phyloP scores from a whole-genome alignment of 2,329 filamentous ascomycete genomes.

The Chaetomium olivaceum region DNA sequence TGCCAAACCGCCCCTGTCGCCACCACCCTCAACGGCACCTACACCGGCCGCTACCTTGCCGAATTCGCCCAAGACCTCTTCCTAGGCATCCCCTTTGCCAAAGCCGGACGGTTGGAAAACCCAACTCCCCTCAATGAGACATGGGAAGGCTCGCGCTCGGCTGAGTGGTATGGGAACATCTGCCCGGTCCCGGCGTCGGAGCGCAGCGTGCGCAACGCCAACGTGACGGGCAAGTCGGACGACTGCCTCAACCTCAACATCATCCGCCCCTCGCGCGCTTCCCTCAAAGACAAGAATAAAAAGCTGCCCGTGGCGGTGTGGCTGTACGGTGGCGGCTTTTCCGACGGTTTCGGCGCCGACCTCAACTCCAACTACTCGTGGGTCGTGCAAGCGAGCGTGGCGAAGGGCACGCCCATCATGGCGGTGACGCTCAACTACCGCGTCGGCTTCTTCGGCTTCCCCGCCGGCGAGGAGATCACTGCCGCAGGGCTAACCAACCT shows the following conservation, averaged over 20 bases:
- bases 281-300: neutral
- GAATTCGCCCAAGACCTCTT: slow-evolving; percentile 5
- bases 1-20: neutral
- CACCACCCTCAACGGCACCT: neutral
- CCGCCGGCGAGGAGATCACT: slow-evolving; percentile 67
- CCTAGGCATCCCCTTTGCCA: neutral
- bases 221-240: neutral
- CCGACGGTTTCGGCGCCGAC: slow-evolving; percentile 3
- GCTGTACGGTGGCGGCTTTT: neutral
- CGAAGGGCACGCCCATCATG: slow-evolving; percentile 61
- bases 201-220: neutral
- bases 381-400: neutral
- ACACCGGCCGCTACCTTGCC: neutral
- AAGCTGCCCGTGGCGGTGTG: slow-evolving; percentile 5
- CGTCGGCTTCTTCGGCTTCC: slow-evolving; percentile 71
- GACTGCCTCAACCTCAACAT: slow-evolving; percentile 5
- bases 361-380: slow-evolving; percentile 5
- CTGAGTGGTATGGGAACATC: neutral
- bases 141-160: neutral
- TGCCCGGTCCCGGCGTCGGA: neutral
- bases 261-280: neutral
- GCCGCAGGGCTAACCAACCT: slow-evolving; percentile 68
- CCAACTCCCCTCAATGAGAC: neutral
- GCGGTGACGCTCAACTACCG: slow-evolving; percentile 80
- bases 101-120: neutral